These are phyloP conservation scores for Vinca major DNA, from an alignment of 305 asterid genomes.

Conservation along the genomic window DNA sequence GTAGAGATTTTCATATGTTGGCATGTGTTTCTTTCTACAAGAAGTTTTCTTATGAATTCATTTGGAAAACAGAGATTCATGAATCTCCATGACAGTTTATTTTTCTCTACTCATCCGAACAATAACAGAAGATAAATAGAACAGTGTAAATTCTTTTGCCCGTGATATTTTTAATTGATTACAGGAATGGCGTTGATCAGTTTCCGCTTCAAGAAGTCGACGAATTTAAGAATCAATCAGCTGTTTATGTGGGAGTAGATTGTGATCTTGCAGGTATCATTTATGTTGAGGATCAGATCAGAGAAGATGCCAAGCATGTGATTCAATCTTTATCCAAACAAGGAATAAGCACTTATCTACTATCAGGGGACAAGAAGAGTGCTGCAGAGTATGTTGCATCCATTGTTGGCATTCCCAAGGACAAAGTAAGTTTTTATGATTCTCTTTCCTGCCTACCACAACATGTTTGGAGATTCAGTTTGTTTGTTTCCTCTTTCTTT, in stretches of 20 bases:
- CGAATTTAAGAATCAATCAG: slow-evolving; percentile 79
- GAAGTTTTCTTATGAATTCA: no score
- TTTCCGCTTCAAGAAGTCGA: slow-evolving; percentile 58
- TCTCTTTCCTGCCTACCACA: not conserved
- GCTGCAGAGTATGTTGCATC: slow-evolving; percentile 96
- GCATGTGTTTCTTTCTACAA: no score
- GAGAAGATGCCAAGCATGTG: slow-evolving; percentile 88
- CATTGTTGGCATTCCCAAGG: slow-evolving; percentile 85
- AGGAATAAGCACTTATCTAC: slow-evolving; percentile 75
- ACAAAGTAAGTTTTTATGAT: slow-evolving; percentile 47
- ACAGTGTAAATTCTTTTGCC: not conserved
- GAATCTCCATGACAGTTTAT: not conserved
- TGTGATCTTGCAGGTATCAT: slow-evolving; percentile 79
- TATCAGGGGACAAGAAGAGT: slow-evolving; percentile 86
- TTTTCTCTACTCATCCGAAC: not conserved
- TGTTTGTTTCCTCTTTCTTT: not conserved
- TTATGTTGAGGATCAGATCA: slow-evolving; percentile 86
- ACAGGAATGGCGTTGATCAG: slow-evolving; percentile 72
- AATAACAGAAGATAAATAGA: not conserved
- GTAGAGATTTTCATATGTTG: no score
- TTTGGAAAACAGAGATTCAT: not conserved
- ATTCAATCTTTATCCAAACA: slow-evolving; percentile 62
- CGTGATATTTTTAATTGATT: slow-evolving; percentile 8
- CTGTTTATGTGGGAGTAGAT: slow-evolving; percentile 84
- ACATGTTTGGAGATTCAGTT: not conserved